phyloP scores from a whole-genome alignment of 1,284 basidiomycete species.

The Pseudozyma hubeiensis region DNA sequence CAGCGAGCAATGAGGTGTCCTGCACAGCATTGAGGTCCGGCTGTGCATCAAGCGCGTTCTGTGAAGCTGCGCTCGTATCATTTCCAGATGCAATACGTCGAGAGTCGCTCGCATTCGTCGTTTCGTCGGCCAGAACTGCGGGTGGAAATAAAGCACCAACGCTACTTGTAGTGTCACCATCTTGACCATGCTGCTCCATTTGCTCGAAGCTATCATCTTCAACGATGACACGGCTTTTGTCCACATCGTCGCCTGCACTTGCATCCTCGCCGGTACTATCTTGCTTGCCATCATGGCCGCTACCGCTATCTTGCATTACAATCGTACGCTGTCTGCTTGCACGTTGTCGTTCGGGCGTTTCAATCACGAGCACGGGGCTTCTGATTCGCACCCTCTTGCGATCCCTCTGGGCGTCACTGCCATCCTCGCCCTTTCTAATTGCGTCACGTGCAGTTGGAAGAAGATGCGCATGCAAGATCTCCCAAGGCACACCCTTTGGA shows the following conservation, averaged over 20 bases:
- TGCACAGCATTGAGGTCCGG: background rate
- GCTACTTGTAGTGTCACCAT: no score
- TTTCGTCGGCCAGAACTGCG: background rate
- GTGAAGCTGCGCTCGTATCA: no score
- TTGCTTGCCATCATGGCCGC: no score
- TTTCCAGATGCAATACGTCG: background rate
- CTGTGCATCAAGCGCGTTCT: no score
- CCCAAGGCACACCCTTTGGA: conserved; percentile 5
- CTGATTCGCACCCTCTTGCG: conserved; percentile 24
- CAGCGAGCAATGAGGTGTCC: background rate
- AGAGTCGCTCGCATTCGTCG: background rate
- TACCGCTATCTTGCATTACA: background rate
- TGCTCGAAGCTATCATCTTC: background rate
- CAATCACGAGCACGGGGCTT: conserved; percentile 25
- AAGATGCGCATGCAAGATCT: conserved; percentile 9
- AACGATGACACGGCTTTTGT: conserved; percentile 20
- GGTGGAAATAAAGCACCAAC: no score
- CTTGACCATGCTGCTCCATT: background rate
- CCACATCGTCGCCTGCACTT: background rate
- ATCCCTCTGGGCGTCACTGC: background rate
- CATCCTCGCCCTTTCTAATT: no score
- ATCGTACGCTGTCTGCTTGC: background rate
- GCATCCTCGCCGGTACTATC: background rate
- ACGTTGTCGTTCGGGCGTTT: conserved; percentile 19
- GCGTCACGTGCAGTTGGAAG: no score